Base-by-base conservation (phyloP, 495 filamentous ascomycete species). In the Neurospora sp. region DNA sequence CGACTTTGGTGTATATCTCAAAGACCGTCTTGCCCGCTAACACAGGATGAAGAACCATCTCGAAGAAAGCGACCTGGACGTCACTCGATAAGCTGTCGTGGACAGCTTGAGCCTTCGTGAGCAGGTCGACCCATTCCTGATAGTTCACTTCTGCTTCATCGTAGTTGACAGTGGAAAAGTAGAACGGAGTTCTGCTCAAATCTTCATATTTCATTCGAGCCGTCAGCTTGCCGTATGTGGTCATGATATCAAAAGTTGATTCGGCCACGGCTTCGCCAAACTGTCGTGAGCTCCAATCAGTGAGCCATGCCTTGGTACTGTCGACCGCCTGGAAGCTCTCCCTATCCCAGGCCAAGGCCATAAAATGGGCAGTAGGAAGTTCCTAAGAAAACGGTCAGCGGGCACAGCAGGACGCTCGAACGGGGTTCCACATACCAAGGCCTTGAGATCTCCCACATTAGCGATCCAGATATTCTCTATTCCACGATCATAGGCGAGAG, bases 391-490 rank as follows among this genome's bases (percentile, higher is more conserved):
- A 53, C 9, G 27, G 40, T 59, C 31, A 68, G 27, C 16, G 14
- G 6, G 6, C 12, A 3, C 20, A 48, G 16, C 8, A 16, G 8
- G 14, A 22, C 9, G n/a, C 17, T n/a, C 4, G 59, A 37, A 76
- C 4, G 40, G 70, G 41, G 35, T 41, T 8, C 22, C 9, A 73
- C 78, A 39, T 74, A 80, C 89, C 14, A 89, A 78, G 10, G 85
- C 86, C 74, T 90, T 90, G 12, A 91, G 81, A 75, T 92, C 90
- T 14, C 89, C 89, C 27, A 92, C 86, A 73, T 92, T 92, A 61
- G 87, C 86, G 44, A 91, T 83, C 90, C 90, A 91, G 53, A 91
- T 89, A 44, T 86, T 84, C 27, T 83, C 77, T 6, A 87, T 86
- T n/a, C 87, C 82, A 39, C 87, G 81, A 42, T 86, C 79, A 70